Evolutionary conservation across 306 rosid genomes (phyloP).

Genomic region (Trifolium subterraneum): DNA sequence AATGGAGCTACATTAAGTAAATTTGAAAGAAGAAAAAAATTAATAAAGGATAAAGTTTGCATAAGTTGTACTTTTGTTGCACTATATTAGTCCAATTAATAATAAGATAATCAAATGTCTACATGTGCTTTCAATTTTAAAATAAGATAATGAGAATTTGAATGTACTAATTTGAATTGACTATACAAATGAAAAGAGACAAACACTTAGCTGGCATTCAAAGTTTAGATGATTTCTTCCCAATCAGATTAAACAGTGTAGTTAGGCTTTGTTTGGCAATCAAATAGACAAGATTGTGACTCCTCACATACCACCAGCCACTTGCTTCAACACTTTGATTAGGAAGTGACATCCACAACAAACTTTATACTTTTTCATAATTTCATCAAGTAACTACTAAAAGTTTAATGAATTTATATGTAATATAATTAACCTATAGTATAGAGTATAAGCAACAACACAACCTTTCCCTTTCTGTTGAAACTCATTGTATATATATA

Average conservation of each 20-base stretch:
- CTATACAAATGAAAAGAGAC: constrained; percentile 30
- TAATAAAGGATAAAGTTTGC: neutral
- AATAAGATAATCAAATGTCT: neutral
- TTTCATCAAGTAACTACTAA: neutral
- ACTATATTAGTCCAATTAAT: neutral
- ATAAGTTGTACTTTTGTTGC: neutral
- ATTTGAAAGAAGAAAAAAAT: neutral
- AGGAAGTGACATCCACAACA: constrained; percentile 15
- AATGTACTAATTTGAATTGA: constrained; percentile 25
- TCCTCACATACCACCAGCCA: constrained; percentile 22
- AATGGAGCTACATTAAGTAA: neutral
- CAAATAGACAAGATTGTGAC: constrained; percentile 25
- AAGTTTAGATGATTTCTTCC: constrained; percentile 22
- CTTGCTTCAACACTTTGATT: constrained; percentile 28
- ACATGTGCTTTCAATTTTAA: constrained; percentile 16
- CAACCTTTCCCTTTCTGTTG: neutral
- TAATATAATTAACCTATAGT: neutral
- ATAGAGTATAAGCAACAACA: neutral
- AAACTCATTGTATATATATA: constrained; percentile 5
- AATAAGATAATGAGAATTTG: constrained; percentile 28
- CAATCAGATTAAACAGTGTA: neutral
- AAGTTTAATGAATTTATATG: neutral
- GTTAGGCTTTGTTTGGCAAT: constrained; percentile 39
- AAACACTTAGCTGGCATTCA: constrained; percentile 36
- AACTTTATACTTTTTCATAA: constrained; percentile 15